phyloP scores from a whole-genome alignment of 1,284 basidiomycete genomes.

The Polyporus tsugae region DNA sequence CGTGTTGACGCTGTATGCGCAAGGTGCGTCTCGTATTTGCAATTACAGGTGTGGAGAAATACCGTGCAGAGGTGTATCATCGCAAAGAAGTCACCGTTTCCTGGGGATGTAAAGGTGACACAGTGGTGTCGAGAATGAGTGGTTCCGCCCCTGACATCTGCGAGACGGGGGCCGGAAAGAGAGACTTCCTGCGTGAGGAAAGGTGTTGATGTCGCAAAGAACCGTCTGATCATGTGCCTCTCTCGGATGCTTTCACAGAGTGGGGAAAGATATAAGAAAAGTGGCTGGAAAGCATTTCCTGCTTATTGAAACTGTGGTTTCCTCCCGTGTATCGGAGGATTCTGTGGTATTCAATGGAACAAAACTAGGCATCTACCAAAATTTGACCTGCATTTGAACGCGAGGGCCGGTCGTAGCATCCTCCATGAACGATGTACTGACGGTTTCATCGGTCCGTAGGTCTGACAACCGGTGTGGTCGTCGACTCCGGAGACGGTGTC shows the following conservation, averaged over 20 bases:
- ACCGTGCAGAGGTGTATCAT: neutral
- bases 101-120: neutral
- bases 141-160: neutral
- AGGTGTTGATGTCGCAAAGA: too few species aligned
- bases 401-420: neutral
- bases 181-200: neutral
- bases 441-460: constrained; percentile 58
- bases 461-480: constrained; percentile 97
- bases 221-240: constrained; percentile 14
- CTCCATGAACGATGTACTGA: neutral
- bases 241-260: too few species aligned
- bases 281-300: too few species aligned
- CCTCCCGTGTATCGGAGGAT: neutral
- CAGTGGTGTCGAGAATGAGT: too few species aligned
- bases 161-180: neutral
- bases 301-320: neutral
- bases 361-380: neutral
- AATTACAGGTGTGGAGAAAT: neutral
- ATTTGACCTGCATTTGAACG: neutral
- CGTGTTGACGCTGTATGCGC: constrained; percentile 96
- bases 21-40: constrained; percentile 68
- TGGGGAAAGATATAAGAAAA: too few species aligned
- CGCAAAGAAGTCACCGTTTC: neutral
- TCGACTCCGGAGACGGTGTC: constrained; percentile 99
- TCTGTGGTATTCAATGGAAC: neutral